A percentile compares a stretch with the other conserved stretches of the same genome.
Conservation (phyloP, 2,329 filamentous ascomycete species). For the Gnomoniopsis smithogilvyi region DNA sequence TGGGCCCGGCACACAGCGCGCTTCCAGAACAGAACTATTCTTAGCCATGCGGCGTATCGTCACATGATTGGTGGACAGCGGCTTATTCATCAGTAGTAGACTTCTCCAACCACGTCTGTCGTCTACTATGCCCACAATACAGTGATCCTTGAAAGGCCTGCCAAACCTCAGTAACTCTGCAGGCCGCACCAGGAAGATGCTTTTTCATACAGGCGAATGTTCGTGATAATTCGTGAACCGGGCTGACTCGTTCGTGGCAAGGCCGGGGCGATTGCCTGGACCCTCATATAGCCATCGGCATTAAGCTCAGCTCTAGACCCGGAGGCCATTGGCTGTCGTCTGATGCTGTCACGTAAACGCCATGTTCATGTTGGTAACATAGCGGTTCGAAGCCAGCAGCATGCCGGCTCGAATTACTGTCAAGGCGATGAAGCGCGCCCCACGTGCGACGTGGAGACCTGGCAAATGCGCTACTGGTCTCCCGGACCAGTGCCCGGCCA, state of each 20-base stretch:
- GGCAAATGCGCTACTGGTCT: not conserved
- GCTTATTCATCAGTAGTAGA: not conserved
- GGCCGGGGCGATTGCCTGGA: too few relatives aligned
- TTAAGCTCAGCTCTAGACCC: not conserved
- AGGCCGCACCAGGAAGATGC: too few relatives aligned
- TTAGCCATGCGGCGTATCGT: constrained; percentile 1
- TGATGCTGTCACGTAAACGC: not conserved
- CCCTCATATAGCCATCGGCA: not conserved
- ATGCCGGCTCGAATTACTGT: not conserved
- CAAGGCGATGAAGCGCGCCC: constrained; percentile 7
- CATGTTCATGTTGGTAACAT: not conserved
- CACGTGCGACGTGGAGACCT: constrained; percentile 7
- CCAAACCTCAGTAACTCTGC: too few relatives aligned
- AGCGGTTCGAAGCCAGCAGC: too few relatives aligned
- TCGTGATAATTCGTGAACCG: too few relatives aligned
- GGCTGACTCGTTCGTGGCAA: too few relatives aligned
- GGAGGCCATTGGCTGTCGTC: constrained; percentile 7
- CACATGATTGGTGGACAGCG: not conserved
- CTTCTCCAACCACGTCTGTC: not conserved
- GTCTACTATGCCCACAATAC: too few relatives aligned
- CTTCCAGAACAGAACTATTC: constrained; percentile 15
- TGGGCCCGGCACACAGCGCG: constrained; percentile 17
- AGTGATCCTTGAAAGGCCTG: too few relatives aligned
- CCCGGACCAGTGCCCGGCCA: too few relatives aligned
- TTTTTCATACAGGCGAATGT: too few relatives aligned